A percentile compares a stretch with the other conserved stretches of the same genome.
Evolutionary conservation across 208 protist species (phyloP).

Genomic region (Tritrichomonas musculus): DNA sequence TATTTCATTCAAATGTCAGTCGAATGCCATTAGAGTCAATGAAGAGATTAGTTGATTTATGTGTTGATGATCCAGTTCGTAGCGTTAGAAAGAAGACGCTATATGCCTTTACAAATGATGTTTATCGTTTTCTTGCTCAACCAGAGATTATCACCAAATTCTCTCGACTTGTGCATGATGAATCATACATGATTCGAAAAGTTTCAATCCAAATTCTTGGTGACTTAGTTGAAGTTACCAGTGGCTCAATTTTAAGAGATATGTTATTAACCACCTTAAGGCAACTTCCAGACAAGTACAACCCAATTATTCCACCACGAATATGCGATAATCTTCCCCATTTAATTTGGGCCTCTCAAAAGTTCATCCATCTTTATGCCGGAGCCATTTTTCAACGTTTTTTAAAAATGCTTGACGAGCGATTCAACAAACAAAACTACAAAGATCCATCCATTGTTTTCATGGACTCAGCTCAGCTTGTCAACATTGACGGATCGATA

Average conservation of each 20-base stretch:
- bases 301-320: neutral
- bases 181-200: neutral
- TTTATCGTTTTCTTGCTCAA: neutral
- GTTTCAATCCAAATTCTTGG: neutral
- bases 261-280: neutral
- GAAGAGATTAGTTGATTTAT: neutral
- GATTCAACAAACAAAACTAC: neutral
- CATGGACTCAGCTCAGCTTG: neutral
- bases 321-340: neutral
- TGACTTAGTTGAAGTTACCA: neutral
- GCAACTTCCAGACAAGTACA: conserved; percentile 7
- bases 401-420: neutral
- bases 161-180: neutral
- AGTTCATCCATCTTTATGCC: neutral
- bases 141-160: neutral
- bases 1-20: neutral
- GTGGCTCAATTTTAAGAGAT: neutral
- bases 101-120: neutral
- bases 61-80: neutral
- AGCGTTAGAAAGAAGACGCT: neutral
- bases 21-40: conserved; percentile 23
- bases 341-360: neutral
- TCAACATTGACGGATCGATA: conserved; percentile 11
- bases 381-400: neutral
- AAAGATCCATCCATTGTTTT: conserved; percentile 2